Evolutionary conservation across 2,329 filamentous ascomycete species (phyloP), one percentile per base, ranked within the genome.

Genomic region (Xylariaceae sp.): DNA sequence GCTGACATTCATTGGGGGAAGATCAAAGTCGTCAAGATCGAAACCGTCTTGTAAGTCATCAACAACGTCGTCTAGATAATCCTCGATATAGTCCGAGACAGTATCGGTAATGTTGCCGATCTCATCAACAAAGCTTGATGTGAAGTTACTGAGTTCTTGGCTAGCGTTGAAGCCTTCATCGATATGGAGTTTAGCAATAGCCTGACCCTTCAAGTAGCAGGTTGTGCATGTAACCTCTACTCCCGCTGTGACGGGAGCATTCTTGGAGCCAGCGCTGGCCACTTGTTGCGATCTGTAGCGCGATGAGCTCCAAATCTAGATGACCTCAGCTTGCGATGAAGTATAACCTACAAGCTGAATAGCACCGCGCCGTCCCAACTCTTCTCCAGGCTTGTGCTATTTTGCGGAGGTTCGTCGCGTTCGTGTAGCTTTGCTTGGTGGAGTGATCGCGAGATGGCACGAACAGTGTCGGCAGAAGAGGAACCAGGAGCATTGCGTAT

Each of bases 131-230:
- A 70, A 40, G 19, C 62, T 52, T 8, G 53, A 36, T 1, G 59
- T 62, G 36, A 68, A 52, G 26, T 67, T 63, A 9, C 45, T 26
- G 19, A 69, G 39, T 7, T 56, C 55, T 17, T 63, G 43, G 4
- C 45, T 62, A 17, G 61, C 49, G 38, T 75, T 67, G 53, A 75
- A 70, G 3, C 63, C 53, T 7, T 61, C 61, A 3, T 63, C 57
- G 8, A 74, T 60, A 1, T 57, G 66, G 18, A 78, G 56, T 16
- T 66, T 53, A 2, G 67, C 68, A 9, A 56, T 67, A 9, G 69
- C 71, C 4, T 50, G 54, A 33, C 72, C 73, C 42, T 71, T 72
- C 41, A 77, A 55, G 51, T 78, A 78, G 50, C 75, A 78, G 4
- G 59, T 69, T 3, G 59, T 63, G 52, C 73, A 76, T 9, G 61